Conservation (phyloP, 31 red algal species). For the Odonthalia washingtoniensis region DNA sequence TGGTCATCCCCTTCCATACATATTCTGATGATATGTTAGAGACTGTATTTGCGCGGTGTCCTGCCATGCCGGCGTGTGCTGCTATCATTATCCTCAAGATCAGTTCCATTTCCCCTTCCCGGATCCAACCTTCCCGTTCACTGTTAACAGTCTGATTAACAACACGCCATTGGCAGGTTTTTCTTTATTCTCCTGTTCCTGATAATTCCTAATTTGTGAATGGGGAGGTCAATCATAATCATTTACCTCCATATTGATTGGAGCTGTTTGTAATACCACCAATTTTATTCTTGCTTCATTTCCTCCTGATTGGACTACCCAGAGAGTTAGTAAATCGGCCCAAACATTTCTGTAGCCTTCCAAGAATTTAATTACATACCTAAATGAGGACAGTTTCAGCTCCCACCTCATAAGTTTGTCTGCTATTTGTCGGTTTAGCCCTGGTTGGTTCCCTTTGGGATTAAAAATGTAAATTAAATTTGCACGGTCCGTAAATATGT, state of each 20-base stretch:
- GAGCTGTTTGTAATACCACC: background rate
- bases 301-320: background rate
- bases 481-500: constrained; percentile 43
- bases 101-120: too few relatives aligned
- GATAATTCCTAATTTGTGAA: background rate
- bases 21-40: too few relatives aligned
- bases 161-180: too few relatives aligned
- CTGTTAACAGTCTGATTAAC: too few relatives aligned
- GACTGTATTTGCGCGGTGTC: too few relatives aligned
- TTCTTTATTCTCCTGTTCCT: too few relatives aligned
- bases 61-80: too few relatives aligned
- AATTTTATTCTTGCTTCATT: background rate
- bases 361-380: constrained; percentile 28
- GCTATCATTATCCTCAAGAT: too few relatives aligned
- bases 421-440: constrained; percentile 10
- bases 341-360: background rate
- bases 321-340: constrained; percentile 26
- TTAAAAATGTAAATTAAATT: constrained; percentile 41
- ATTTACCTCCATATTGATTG: background rate
- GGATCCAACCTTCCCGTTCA: too few relatives aligned
- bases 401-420: constrained; percentile 41
- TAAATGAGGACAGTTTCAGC: constrained; percentile 10
- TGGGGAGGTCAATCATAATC: background rate
- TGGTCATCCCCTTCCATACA: too few relatives aligned
- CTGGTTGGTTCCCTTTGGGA: constrained; percentile 20